Base-by-base conservation (phyloP, 352 stramenopile genomes). In the Phytophthora pisi region DNA sequence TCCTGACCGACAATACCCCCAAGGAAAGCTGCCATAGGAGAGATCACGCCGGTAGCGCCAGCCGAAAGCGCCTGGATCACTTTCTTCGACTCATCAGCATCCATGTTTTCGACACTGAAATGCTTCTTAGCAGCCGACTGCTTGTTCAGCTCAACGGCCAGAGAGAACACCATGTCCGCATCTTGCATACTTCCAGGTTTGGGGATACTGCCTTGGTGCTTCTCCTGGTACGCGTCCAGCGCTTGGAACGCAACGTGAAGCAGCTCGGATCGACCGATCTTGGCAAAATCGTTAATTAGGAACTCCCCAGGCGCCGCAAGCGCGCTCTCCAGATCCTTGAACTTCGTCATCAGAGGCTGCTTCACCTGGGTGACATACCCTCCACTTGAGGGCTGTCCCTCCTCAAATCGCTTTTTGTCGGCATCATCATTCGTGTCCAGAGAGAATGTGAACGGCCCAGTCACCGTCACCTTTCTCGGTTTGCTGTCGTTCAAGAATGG, bases 1-100 rank as follows among this genome's bases (percentile, higher is more conserved):
- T 98, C 93, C 72, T 99, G 98, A 10, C 96, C 98, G 24, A 99
- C 96, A 42, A 99, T 97, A 30, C 98, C 98, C 63, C 98, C 98
- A 11, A 99, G 75, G 56, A 97, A 97, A 16, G 98, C 97, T 54
- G 96, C 96, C 92, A 99, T 98, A 3, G 98, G 97, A 38, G 92
- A 92, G 20, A 99, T 89, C 45, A 99, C 84, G 18, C 95, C 97
- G 1, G 78, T 80, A 16, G 95, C 79, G 52, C 94, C 92, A n/a
- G 80, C 88, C 8, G 97, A 84, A 38, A 99, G 76, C 28, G 78
- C 68, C 45, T 74, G 69, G 42, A 98, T 80, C 11, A 96, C 61
- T 4, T 90, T 89, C 68, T 90, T 92, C 2, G 86, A 79, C n/a
- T 91, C 78, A 24, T 79, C 77, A 28, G 15, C 82, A 47, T 90